Evolutionary conservation across 202 grass and related monocot species (phyloP), one percentile per base, ranked within the genome.

Genomic region (Eragrostis tef): DNA sequence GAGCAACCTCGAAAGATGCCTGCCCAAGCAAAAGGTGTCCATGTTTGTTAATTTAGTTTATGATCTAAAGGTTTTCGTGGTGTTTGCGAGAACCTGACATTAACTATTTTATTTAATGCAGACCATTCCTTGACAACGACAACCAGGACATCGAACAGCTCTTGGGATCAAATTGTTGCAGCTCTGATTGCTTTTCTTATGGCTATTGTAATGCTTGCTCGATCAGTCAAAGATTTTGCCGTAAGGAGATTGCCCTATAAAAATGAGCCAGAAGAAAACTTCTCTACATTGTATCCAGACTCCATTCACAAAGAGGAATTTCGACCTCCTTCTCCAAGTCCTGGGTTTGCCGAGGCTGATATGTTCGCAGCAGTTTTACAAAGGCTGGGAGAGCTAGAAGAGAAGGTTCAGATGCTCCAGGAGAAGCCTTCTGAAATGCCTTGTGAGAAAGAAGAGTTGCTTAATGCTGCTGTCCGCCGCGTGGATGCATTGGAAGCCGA

Each of bases 351-450:
- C 11, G 87, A 99, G 79, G 82, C 85, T 9, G 87, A 86, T 57
- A 22, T 96, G 14, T 89, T 96, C 68, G 84, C 93, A 3, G 77
- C 41, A 58, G 90, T 96, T 64, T 51, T 96, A 67, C 79, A 83
- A 89, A 96, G 93, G 78, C 66, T 93, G 68, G 83, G 67, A 71
- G 85, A 96, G 50, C 87, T 96, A 61, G 93, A 96, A 88, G 86
- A 74, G 45, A 96, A 96, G 85, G 68, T 96, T 81, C 79, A 93
- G 67, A 85, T 81, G 71, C 89, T 96, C 86, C 84, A 88, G 81
- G 78, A 80, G 61, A 96, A 96, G 61, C 90, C 90, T 82, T 88
- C 80, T 80, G 93, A 96, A 85, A 96, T 96, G 93, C 93, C 93
- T 17, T 90, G 76, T 9, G 93, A 96, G 76, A 93, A 96, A 87